Base-by-base conservation (phyloP, 176 grass and related monocot species). In the Echinochloa phyllopogon region DNA sequence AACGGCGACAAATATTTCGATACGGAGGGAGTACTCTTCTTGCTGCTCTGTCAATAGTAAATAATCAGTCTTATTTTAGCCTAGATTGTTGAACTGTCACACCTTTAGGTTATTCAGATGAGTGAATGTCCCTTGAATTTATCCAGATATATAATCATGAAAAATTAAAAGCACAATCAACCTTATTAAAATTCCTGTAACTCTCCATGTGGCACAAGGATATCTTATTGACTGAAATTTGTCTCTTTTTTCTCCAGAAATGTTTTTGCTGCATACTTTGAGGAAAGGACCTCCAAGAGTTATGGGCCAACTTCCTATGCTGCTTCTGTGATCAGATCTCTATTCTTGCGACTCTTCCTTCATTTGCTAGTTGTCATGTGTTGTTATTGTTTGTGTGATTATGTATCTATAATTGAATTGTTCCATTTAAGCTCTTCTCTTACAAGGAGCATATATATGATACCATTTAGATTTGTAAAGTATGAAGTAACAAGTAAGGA, bases 241-340 rank as follows among this genome's bases (percentile, higher is more conserved):
- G 10, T 79, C n/a, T 72, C 10, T 90, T 73, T 66, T 66, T 42
- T 79, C 58, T 86, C 58, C 84, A 90, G 88, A 87, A 76, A 36
- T 90, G 88, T 53, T 57, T 74, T 57, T 90, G 88, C 18, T 90
- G 88, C 72, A 90, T 90, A 79, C 84, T 90, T 47, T 90, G 74
- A 56, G 15, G 12, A 74, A 59, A 77, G 3, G 17, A 45, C 44
- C 23, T 63, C 42, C 53, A 4, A 73, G 59, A 79, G 11, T 66
- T 79, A 29, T 65, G 79, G 69, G 59, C 18, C 18, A 86, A 43
- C 25, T 72, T 86, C 57, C 40, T 82, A 36, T 68, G 27, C 58
- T 78, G 45, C 65, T 44, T 21, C 8, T 78, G 57, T 23, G 10
- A 39, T 85, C 60, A 85, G 52, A 87, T 79, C 62, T 59, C 6